A percentile compares a stretch with the other conserved stretches of the same genome.
phyloP scores from a whole-genome alignment of 257 asterid species.

The Solanum verrucosum region DNA sequence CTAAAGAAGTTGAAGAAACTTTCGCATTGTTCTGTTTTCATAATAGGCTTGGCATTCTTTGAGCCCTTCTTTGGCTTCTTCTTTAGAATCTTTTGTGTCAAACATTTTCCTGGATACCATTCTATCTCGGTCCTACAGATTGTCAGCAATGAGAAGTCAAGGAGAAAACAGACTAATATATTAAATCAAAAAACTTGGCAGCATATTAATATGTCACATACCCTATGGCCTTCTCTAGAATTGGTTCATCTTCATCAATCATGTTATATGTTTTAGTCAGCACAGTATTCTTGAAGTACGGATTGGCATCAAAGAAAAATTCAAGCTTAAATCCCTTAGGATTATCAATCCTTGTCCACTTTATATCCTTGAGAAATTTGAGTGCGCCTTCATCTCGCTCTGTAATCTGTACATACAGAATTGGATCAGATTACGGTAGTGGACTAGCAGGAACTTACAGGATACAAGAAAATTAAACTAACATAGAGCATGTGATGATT shows the following conservation, averaged over 20 bases:
- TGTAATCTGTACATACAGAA: slow-evolving; percentile 27
- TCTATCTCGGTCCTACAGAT: slow-evolving; percentile 12
- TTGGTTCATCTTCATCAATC: slow-evolving; percentile 93
- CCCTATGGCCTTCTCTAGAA: slow-evolving; percentile 44
- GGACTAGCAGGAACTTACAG: not conserved
- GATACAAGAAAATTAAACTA: not conserved
- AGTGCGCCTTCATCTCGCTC: slow-evolving; percentile 45
- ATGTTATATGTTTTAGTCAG: slow-evolving; percentile 74
- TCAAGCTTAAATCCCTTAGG: slow-evolving; percentile 24
- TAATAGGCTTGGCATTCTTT: slow-evolving; percentile 44
- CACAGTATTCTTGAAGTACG: slow-evolving; percentile 58
- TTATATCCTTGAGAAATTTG: slow-evolving; percentile 17
- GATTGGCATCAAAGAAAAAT: slow-evolving; percentile 37
- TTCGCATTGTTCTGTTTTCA: slow-evolving; percentile 13
- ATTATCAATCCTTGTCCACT: slow-evolving; percentile 15
- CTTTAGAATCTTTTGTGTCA: slow-evolving; percentile 16
- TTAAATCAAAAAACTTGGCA: not conserved
- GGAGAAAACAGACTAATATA: not conserved
- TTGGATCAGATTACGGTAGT: not conserved
- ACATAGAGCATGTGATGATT: not conserved
- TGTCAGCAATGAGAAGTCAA: not conserved
- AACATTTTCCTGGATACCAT: slow-evolving; percentile 13
- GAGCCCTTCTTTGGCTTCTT: slow-evolving; percentile 88
- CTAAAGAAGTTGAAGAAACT: slow-evolving; percentile 22
- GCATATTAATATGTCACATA: not conserved